phyloP scores from a whole-genome alignment of 352 stramenopile genomes.

The Vaucheria bursata region DNA sequence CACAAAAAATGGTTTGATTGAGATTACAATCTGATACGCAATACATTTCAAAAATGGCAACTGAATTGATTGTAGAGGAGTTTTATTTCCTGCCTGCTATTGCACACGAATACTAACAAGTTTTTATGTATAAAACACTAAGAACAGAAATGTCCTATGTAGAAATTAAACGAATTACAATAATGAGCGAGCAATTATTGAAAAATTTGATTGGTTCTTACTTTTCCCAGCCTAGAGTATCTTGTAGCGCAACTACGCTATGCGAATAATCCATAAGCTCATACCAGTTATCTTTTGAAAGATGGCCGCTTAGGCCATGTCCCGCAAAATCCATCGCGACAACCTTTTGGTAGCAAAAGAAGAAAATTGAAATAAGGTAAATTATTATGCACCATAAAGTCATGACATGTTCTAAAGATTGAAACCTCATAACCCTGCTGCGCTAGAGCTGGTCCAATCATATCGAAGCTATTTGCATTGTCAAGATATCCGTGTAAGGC shows the following conservation, averaged over 20 bases:
- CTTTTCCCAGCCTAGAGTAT: slow-evolving; percentile 27
- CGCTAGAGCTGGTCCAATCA: slow-evolving; percentile 35
- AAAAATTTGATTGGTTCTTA: too few species aligned
- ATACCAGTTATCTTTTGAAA: slow-evolving; percentile 36
- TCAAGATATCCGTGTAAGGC: slow-evolving; percentile 48
- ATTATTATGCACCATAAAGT: not conserved
- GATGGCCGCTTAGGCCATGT: slow-evolving; percentile 32
- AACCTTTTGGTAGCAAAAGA: slow-evolving; percentile 28
- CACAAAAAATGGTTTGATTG: too few species aligned
- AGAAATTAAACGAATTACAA: too few species aligned
- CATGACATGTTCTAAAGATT: not conserved
- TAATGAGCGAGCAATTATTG: too few species aligned
- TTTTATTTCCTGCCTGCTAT: too few species aligned
- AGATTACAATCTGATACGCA: too few species aligned
- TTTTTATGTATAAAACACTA: too few species aligned
- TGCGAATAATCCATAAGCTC: slow-evolving; percentile 40
- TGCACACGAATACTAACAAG: too few species aligned
- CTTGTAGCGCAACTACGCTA: slow-evolving; percentile 19
- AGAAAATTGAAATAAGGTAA: too few species aligned
- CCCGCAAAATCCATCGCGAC: slow-evolving; percentile 48
- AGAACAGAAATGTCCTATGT: too few species aligned
- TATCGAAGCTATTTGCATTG: slow-evolving; percentile 47
- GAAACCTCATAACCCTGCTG: slow-evolving; percentile 8
- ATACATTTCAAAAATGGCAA: too few species aligned
- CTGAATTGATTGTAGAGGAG: too few species aligned